phyloP scores from a whole-genome alignment of 2,329 filamentous ascomycete species.

The Fusarium sp. region DNA sequence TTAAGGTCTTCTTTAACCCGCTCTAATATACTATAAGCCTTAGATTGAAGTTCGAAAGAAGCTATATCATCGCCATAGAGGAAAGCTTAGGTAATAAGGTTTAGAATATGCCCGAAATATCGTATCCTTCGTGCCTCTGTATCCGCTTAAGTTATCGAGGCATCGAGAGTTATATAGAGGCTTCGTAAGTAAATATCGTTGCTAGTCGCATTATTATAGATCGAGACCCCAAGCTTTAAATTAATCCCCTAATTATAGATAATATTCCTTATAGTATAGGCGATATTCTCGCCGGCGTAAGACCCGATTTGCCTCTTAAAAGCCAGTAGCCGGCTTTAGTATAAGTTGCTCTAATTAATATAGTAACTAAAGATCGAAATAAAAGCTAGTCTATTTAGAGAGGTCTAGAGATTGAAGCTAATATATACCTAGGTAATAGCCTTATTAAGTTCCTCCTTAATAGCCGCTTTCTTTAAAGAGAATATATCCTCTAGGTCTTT shows the following conservation, averaged over 20 bases:
- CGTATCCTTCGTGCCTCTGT: neutral
- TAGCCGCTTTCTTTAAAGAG: constrained; percentile 1
- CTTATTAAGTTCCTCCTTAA: constrained; percentile 2
- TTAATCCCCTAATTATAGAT: neutral
- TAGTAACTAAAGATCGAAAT: no score
- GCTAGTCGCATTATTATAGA: neutral
- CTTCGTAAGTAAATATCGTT: neutral
- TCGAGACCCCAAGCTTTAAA: neutral
- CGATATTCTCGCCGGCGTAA: no score
- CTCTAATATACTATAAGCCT: constrained; percentile 10
- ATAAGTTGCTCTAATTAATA: no score
- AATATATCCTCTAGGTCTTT: constrained; percentile 15
- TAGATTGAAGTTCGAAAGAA: constrained; percentile 13
- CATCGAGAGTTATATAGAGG: neutral
- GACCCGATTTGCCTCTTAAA: no score
- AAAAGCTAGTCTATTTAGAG: no score
- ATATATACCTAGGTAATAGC: no score
- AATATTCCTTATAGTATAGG: constrained; percentile 7
- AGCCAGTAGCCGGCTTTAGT: no score
- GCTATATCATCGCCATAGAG: constrained; percentile 11
- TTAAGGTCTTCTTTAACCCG: constrained; percentile 1
- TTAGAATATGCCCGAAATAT: constrained; percentile 9
- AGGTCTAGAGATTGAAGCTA: no score
- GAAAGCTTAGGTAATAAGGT: constrained; percentile 10
- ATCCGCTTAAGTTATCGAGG: neutral